A percentile compares a stretch with the other conserved stretches of the same genome.
Conservation (phyloP, 2,329 filamentous ascomycete species). For the Ceratocystis eucalypticola region DNA sequence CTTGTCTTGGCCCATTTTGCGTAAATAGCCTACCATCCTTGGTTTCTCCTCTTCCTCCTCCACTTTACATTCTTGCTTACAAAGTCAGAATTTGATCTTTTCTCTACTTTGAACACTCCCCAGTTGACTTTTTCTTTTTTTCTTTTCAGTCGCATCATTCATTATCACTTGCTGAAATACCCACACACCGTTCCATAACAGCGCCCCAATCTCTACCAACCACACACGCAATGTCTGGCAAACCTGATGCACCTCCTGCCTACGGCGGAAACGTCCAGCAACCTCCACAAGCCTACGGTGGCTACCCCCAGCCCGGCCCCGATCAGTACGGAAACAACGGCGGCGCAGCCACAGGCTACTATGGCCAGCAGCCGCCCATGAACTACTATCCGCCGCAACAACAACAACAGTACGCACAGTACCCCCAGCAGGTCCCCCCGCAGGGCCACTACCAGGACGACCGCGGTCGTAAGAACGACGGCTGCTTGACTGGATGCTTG, state of each 20-base stretch:
- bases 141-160: not conserved
- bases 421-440: slow-evolving; percentile 26
- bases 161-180: not conserved
- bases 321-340: slow-evolving; percentile 8
- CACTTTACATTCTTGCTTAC: not conserved
- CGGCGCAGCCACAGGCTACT: slow-evolving; percentile 11
- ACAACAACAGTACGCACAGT: slow-evolving; percentile 7
- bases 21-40: not conserved
- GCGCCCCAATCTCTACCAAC: not conserved
- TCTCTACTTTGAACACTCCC: not conserved
- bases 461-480: slow-evolving; percentile 24
- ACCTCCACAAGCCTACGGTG: slow-evolving; percentile 34
- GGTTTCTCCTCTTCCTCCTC: not conserved
- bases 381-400: slow-evolving; percentile 29
- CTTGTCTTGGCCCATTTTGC: not conserved
- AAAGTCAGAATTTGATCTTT: not conserved
- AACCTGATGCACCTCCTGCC: slow-evolving; percentile 32
- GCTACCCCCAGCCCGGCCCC: slow-evolving; percentile 27
- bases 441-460: slow-evolving; percentile 27
- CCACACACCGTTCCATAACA: not conserved
- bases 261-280: slow-evolving; percentile 31
- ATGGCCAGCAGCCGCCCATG: slow-evolving; percentile 19
- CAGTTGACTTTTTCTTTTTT: not conserved
- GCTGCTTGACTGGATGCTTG: slow-evolving; percentile 34
- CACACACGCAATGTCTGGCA: slow-evolving; percentile 7